Percentiles rank a stretch among this genome's conserved stretches.
These are phyloP conservation scores for Candida vartiovaarae DNA, from an alignment of 805 yeast genomes.

Conservation along the genomic window DNA sequence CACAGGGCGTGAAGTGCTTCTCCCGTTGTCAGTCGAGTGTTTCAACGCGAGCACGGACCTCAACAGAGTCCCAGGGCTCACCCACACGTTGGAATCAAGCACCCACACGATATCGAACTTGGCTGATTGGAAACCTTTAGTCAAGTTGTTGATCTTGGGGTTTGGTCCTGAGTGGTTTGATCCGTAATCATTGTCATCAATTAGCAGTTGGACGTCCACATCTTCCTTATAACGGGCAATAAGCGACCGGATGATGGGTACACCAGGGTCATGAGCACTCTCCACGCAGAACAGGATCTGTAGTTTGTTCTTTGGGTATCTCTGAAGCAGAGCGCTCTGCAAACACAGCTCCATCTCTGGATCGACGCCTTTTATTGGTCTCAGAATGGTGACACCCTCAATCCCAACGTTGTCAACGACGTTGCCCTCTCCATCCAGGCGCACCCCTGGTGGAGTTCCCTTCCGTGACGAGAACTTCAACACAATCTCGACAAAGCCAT, in stretches of 20 bases:
- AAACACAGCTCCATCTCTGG: constrained; percentile 65
- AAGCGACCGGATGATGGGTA: constrained; percentile 46
- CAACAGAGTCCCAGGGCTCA: constrained; percentile 51
- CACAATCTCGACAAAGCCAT: constrained; percentile 20
- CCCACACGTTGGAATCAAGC: constrained; percentile 82
- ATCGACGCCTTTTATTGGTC: constrained; percentile 84
- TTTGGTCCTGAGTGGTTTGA: constrained; percentile 66
- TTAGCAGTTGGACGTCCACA: constrained; percentile 50
- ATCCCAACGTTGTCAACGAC: constrained; percentile 26
- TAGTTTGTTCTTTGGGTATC: constrained; percentile 50
- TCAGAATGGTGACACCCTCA: constrained; percentile 66
- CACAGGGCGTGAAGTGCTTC: constrained; percentile 34
- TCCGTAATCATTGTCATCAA: constrained; percentile 28
- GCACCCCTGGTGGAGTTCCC: constrained; percentile 6
- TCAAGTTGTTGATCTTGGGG: constrained; percentile 81
- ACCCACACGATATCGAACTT: constrained; percentile 75
- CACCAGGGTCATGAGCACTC: constrained; percentile 52
- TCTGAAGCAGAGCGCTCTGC: constrained; percentile 59
- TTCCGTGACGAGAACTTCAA: constrained; percentile 16
- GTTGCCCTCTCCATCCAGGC: constrained; percentile 1
- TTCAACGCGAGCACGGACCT: constrained; percentile 53
- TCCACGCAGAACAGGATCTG: constrained; percentile 78
- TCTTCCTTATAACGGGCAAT: constrained; percentile 42
- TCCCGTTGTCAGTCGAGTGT: constrained; percentile 47
- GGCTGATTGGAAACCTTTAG: constrained; percentile 71